These are phyloP conservation scores for Coemansia sp. DNA, from an alignment of 192 early-diverging fungal genomes.

Conservation along the genomic window DNA sequence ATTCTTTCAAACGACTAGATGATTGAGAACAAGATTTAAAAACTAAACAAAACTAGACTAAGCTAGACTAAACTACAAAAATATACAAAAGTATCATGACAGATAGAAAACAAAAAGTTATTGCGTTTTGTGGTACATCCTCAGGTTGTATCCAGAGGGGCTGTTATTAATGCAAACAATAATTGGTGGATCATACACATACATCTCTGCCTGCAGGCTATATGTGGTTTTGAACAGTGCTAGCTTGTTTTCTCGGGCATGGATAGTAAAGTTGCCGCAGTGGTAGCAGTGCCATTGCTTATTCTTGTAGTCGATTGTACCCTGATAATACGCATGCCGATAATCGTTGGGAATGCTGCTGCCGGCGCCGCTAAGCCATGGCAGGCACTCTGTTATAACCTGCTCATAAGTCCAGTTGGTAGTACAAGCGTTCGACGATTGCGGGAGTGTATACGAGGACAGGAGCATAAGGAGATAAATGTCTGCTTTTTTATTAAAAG, in stretches of 20 bases:
- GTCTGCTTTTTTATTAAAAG: neutral
- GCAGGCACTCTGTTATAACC: slow-evolving; percentile 2
- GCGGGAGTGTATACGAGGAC: slow-evolving; percentile 7
- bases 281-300: neutral
- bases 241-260: slow-evolving; percentile 6
- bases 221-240: neutral
- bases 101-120: neutral
- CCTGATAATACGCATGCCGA: neutral
- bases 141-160: neutral
- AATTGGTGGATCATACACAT: neutral
- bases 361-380: neutral
- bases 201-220: neutral
- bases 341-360: neutral
- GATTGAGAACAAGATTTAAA: neutral
- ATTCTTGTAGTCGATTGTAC: slow-evolving; percentile 1
- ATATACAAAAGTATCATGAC: neutral
- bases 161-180: neutral
- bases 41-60: too few relatives aligned
- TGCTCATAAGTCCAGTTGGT: neutral
- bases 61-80: too few relatives aligned
- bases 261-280: slow-evolving; percentile 8
- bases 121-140: slow-evolving; percentile 1
- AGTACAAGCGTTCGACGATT: neutral
- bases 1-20: neutral
- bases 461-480: slow-evolving; percentile 1